Conservation (phyloP, 2,329 filamentous ascomycete species). For the Ambrosiella xylebori region DNA sequence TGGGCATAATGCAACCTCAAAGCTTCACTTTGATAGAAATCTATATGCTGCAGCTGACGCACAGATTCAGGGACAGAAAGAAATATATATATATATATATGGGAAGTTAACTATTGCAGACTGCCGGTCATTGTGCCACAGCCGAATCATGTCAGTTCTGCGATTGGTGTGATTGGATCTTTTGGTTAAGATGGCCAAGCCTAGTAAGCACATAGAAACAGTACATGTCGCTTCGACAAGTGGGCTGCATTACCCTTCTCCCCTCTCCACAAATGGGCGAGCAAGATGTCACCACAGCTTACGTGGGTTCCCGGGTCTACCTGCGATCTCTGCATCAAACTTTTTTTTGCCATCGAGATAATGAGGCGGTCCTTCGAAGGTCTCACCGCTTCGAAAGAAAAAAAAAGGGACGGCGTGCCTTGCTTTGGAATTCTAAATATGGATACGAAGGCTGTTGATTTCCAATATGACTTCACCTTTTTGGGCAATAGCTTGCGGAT, state of each 20-base stretch:
- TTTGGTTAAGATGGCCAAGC: neutral
- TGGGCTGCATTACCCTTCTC: neutral
- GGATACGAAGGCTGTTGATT: neutral
- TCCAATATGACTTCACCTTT: neutral
- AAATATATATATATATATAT: neutral
- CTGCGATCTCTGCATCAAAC: neutral
- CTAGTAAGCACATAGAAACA: neutral
- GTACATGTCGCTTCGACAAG: neutral
- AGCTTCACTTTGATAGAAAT: neutral
- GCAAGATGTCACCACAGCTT: no score
- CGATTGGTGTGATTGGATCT: no score
- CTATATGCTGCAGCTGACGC: neutral
- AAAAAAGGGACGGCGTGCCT: neutral
- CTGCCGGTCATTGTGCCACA: neutral
- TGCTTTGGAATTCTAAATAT: neutral
- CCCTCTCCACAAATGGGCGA: neutral
- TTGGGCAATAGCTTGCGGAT: neutral
- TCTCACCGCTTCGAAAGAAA: neutral
- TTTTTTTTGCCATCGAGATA: neutral
- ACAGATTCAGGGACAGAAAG: neutral
- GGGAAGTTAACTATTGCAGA: neutral
- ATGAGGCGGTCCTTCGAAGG: neutral
- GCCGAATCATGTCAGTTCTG: no score
- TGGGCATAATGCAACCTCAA: neutral
- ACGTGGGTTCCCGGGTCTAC: neutral